Evolutionary conservation across 371 early-diverging fungal genomes (phyloP).

Genomic region (Rhizomucor miehei): DNA sequence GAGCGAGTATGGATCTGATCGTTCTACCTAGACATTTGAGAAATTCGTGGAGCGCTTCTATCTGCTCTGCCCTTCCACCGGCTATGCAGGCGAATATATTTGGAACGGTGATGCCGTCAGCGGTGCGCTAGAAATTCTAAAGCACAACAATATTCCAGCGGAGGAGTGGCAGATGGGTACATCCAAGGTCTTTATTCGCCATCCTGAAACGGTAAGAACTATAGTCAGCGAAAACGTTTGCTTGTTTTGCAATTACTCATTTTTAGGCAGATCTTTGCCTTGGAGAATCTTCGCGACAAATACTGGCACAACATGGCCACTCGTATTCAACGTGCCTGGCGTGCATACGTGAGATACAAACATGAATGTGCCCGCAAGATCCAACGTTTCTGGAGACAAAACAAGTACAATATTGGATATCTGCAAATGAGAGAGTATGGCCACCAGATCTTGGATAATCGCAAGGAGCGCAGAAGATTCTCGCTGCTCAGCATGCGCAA

Average conservation of each 20-base stretch:
- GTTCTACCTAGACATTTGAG: constrained; percentile 29
- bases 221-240: too few species aligned
- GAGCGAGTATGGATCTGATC: background rate
- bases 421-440: constrained; percentile 91
- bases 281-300: constrained; percentile 90
- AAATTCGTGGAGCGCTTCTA: constrained; percentile 65
- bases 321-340: constrained; percentile 91
- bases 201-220: constrained; percentile 79
- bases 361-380: constrained; percentile 73
- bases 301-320: constrained; percentile 97
- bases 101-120: constrained; percentile 83
- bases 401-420: constrained; percentile 89
- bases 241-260: background rate
- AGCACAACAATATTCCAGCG: constrained; percentile 78
- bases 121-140: constrained; percentile 76
- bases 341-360: constrained; percentile 73
- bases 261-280: constrained; percentile 67
- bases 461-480: constrained; percentile 91
- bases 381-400: constrained; percentile 83
- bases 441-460: constrained; percentile 82
- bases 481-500: constrained; percentile 82
- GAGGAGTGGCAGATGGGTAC: constrained; percentile 97
- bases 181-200: constrained; percentile 92
- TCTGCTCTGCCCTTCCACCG: constrained; percentile 72
- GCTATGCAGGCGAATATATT: constrained; percentile 83